Conservation (phyloP, 2,329 filamentous ascomycete species). For the Gliomastix tumulicola region DNA sequence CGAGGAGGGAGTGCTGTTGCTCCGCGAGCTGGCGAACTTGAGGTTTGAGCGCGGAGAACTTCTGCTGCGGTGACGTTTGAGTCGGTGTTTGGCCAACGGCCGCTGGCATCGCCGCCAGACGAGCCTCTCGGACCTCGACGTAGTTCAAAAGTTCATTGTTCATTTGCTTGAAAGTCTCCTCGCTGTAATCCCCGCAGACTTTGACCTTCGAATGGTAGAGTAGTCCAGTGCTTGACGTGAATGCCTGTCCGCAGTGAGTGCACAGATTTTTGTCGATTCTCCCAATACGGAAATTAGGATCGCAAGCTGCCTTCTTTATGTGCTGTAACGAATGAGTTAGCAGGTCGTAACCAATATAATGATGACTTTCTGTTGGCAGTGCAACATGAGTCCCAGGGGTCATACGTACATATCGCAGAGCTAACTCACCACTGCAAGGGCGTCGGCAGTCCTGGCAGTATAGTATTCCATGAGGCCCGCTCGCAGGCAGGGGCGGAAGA, state of each 20-base stretch:
- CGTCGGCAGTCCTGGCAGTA: slow-evolving; percentile 22
- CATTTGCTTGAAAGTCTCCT: background rate
- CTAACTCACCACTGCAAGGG: slow-evolving; percentile 21
- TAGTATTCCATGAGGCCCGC: slow-evolving; percentile 6
- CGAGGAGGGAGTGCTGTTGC: no score
- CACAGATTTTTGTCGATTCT: slow-evolving; percentile 27
- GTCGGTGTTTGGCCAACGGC: no score
- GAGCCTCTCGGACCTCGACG: no score
- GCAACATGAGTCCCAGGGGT: no score
- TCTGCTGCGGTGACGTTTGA: no score
- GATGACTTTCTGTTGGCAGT: no score
- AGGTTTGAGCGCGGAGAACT: no score
- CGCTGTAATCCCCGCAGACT: slow-evolving; percentile 36
- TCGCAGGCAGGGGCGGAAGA: background rate
- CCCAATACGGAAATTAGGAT: slow-evolving; percentile 6
- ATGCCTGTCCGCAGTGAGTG: slow-evolving; percentile 34
- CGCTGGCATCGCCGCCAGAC: no score
- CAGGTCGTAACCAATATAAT: no score
- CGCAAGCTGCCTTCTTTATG: slow-evolving; percentile 15
- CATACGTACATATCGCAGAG: slow-evolving; percentile 24
- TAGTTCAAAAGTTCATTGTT: no score
- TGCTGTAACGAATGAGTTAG: slow-evolving; percentile 16
- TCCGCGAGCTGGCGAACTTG: no score
- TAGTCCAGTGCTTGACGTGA: slow-evolving; percentile 31
- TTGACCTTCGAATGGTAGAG: slow-evolving; percentile 35